Evolutionary conservation across 129 eudicot genomes (phyloP).

Genomic region (Mikania micrantha): DNA sequence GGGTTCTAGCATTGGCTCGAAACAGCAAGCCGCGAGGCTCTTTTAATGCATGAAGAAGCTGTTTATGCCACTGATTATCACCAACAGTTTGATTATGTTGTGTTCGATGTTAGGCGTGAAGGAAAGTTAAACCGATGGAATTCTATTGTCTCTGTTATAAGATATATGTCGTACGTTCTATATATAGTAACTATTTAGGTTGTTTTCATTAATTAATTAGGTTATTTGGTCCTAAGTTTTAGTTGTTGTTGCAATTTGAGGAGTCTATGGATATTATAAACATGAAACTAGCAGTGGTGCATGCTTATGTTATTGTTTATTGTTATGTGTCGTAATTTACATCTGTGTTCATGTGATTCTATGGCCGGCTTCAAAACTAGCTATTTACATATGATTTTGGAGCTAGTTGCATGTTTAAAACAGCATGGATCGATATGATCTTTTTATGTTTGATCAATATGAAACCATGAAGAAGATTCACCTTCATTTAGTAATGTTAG

Average conservation of each 20-base stretch:
- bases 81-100: conserved; percentile 25
- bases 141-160: conserved; percentile 15
- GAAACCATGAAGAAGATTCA: too few species aligned
- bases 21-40: conserved; percentile 25
- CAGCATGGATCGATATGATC: too few species aligned
- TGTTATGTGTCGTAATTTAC: too few species aligned
- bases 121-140: not conserved
- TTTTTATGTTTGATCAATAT: too few species aligned
- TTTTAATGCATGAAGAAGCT: conserved; percentile 8
- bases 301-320: not conserved
- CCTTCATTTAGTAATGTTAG: too few species aligned
- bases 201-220: too few species aligned
- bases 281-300: conserved; percentile 18
- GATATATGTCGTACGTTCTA: conserved; percentile 25
- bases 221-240: not conserved
- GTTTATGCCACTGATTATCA: conserved; percentile 25
- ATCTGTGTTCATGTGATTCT: too few species aligned
- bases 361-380: too few species aligned
- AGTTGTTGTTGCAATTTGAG: conserved; percentile 5
- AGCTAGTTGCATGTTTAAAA: too few species aligned
- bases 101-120: too few species aligned
- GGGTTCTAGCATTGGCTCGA: conserved; percentile 37
- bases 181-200: conserved; percentile 22
- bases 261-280: not conserved
- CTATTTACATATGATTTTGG: too few species aligned